A percentile compares a stretch with the other conserved stretches of the same genome.
These are phyloP conservation scores for Coffea eugenioides DNA, from an alignment of 257 asterid genomes.

Conservation along the genomic window DNA sequence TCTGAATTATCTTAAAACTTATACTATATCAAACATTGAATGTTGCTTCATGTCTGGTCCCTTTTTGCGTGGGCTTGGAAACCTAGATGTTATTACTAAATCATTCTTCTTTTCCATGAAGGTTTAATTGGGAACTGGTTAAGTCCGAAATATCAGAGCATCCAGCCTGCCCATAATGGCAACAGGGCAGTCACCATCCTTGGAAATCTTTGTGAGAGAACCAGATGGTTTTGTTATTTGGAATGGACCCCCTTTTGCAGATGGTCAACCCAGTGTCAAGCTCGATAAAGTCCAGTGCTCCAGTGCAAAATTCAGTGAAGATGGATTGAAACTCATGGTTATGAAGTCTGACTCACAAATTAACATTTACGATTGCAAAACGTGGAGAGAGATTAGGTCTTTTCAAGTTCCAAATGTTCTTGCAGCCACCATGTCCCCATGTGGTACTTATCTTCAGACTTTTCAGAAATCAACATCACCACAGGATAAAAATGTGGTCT, in stretches of 20 bases:
- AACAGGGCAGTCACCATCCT: conserved; percentile 46
- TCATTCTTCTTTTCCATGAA: neutral
- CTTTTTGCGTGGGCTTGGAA: neutral
- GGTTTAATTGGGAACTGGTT: neutral
- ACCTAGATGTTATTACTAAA: neutral
- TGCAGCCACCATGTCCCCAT: conserved; percentile 82
- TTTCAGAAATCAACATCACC: conserved; percentile 70
- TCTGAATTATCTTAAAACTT: too few species aligned
- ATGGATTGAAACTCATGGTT: conserved; percentile 82
- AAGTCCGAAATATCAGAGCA: neutral
- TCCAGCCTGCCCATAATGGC: conserved; percentile 48
- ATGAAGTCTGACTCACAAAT: conserved; percentile 53
- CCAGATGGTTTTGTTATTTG: conserved; percentile 72
- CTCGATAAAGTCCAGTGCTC: conserved; percentile 57
- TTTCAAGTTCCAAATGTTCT: conserved; percentile 68
- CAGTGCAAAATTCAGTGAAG: conserved; percentile 70
- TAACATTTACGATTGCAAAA: conserved; percentile 54
- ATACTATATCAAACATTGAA: too few species aligned
- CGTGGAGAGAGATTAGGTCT: conserved; percentile 56
- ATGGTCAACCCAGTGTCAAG: conserved; percentile 66
- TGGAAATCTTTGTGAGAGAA: conserved; percentile 73
- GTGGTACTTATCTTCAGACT: conserved; percentile 84
- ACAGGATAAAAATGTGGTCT: conserved; percentile 70
- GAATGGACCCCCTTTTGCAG: conserved; percentile 82
- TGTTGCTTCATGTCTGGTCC: neutral